Conservation (phyloP, 2,329 filamentous ascomycete genomes). For the Xylaria arbuscula region DNA sequence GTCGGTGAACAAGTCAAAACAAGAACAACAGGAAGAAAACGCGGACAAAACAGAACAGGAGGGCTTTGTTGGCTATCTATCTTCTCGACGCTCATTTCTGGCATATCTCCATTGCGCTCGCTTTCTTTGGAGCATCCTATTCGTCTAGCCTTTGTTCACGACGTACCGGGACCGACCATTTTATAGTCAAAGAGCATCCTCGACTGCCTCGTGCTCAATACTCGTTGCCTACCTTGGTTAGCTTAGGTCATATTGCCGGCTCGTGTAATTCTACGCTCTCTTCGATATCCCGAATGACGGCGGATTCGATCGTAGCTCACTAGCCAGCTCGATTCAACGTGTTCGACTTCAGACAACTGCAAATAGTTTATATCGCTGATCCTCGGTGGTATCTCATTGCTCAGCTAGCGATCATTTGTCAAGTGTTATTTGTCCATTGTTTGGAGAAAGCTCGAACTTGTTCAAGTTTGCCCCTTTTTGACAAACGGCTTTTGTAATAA, state of each 20-base stretch:
- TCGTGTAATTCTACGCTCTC: conserved; percentile 35
- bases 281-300: conserved; percentile 37
- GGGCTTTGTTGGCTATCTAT: conserved; percentile 45
- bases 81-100: conserved; percentile 49
- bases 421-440: conserved; percentile 44
- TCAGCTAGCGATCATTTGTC: conserved; percentile 45
- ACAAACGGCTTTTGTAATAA: conserved; percentile 50
- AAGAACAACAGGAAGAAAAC: conserved; percentile 21
- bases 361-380: conserved; percentile 47
- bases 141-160: conserved; percentile 49
- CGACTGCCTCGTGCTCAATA: conserved; percentile 21
- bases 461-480: conserved; percentile 42
- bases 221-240: conserved; percentile 39
- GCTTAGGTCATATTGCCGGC: conserved; percentile 40
- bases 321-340: conserved; percentile 37
- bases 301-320: conserved; percentile 42
- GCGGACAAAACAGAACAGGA: conserved; percentile 32
- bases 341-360: conserved; percentile 38
- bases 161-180: conserved; percentile 42
- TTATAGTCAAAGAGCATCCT: conserved; percentile 43
- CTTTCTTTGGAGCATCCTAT: conserved; percentile 48
- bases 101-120: conserved; percentile 46
- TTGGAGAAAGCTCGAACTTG: conserved; percentile 44
- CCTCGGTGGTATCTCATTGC: conserved; percentile 42
- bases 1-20: conserved; percentile 22